Evolutionary conservation across 768 basidiomycete species (phyloP).

Genomic region (Tubosaeta brunneosetosa): DNA sequence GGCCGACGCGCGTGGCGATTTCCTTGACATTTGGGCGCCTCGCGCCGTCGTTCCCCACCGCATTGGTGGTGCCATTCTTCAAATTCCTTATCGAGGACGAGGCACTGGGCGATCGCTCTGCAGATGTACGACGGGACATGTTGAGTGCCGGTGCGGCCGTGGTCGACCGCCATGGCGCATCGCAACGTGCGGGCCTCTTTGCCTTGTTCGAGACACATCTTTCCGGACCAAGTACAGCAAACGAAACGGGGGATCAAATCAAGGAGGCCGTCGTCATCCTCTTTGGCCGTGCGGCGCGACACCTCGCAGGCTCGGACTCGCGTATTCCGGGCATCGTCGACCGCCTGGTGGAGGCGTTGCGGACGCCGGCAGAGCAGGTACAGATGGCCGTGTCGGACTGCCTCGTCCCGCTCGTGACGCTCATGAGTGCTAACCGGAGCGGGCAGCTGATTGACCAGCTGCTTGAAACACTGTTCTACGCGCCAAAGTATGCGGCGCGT

Average conservation of each 20-base stretch:
- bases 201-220: slow-evolving; percentile 79
- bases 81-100: slow-evolving; percentile 79
- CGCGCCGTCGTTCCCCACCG: slow-evolving; percentile 58
- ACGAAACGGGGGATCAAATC: slow-evolving; percentile 79
- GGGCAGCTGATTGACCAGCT: slow-evolving; percentile 68
- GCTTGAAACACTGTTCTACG: slow-evolving; percentile 70
- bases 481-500: slow-evolving; percentile 85
- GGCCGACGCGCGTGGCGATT: slow-evolving; percentile 74
- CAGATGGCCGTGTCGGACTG: slow-evolving; percentile 97
- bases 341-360: slow-evolving; percentile 80
- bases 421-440: slow-evolving; percentile 45
- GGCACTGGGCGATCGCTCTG: slow-evolving; percentile 79
- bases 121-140: slow-evolving; percentile 83
- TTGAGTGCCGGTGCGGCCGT: slow-evolving; percentile 77
- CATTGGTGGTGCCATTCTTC: slow-evolving; percentile 69
- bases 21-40: slow-evolving; percentile 63
- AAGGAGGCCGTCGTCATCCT: slow-evolving; percentile 94
- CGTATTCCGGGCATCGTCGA: slow-evolving; percentile 81
- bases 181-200: slow-evolving; percentile 68
- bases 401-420: slow-evolving; percentile 76
- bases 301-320: slow-evolving; percentile 70
- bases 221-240: slow-evolving; percentile 45
- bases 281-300: slow-evolving; percentile 87
- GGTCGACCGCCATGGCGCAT: slow-evolving; percentile 79
- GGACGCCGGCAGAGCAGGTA: slow-evolving; percentile 93